Conservation (phyloP, 176 grass and related monocot genomes). For the Bolboschoenus planiculmis region DNA sequence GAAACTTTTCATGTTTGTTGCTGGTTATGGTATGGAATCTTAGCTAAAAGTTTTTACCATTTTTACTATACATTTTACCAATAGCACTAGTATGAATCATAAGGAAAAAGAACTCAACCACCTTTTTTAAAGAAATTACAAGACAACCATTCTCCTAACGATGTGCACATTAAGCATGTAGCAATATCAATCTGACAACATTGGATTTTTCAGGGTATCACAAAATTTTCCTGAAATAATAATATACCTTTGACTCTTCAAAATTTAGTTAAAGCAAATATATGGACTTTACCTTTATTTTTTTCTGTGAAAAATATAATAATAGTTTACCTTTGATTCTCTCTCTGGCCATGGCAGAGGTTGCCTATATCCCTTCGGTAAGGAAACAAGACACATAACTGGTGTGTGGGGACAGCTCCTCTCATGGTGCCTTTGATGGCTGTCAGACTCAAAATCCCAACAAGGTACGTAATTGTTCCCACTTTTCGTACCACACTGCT, state of each 20-base stretch:
- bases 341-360: conserved; percentile 65
- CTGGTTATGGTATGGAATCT: neutral
- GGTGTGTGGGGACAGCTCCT: conserved; percentile 71
- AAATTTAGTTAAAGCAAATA: conserved; percentile 4
- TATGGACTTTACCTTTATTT: neutral
- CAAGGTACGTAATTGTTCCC: conserved; percentile 71
- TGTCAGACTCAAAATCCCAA: conserved; percentile 71
- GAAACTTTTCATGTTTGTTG: neutral
- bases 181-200: neutral
- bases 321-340: conserved; percentile 54
- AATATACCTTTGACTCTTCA: neutral
- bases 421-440: conserved; percentile 63
- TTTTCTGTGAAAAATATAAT: neutral
- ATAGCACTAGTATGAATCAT: neutral
- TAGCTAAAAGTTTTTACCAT: neutral
- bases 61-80: neutral
- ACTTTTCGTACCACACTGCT: conserved; percentile 63
- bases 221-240: neutral
- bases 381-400: conserved; percentile 61
- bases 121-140: neutral
- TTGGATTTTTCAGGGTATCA: neutral
- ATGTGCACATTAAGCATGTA: neutral
- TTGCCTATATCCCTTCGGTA: conserved; percentile 71
- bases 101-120: neutral
- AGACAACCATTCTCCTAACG: neutral